A percentile compares a stretch with the other conserved stretches of the same genome.
Conservation (phyloP, 192 early-diverging fungal genomes). For the Coemansia sp. region DNA sequence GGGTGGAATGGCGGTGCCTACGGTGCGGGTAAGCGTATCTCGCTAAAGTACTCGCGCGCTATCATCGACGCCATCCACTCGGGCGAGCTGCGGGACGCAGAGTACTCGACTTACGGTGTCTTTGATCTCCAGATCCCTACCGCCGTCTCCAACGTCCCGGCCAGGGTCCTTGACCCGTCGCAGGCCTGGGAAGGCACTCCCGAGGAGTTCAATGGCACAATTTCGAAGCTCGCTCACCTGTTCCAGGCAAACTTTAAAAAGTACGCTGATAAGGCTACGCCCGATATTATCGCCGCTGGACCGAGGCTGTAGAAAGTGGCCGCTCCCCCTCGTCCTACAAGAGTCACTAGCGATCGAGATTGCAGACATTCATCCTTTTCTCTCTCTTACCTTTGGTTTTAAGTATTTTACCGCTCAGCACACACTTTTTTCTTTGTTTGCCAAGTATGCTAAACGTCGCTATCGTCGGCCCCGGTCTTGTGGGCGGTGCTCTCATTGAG, state of each 20-base stretch:
- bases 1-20: constrained; percentile 95
- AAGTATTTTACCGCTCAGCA: not conserved
- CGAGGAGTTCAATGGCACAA: constrained; percentile 62
- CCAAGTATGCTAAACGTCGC: constrained; percentile 68
- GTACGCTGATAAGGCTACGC: constrained; percentile 74
- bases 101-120: constrained; percentile 82
- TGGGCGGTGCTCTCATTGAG: constrained; percentile 84
- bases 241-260: constrained; percentile 90
- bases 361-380: not conserved
- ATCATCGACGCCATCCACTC: constrained; percentile 97
- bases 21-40: constrained; percentile 85
- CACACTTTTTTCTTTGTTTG: not conserved
- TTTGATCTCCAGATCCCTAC: constrained; percentile 90
- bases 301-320: constrained; percentile 66
- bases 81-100: constrained; percentile 81
- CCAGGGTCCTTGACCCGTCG: constrained; percentile 81
- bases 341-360: constrained; percentile 10
- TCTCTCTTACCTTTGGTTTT: not conserved
- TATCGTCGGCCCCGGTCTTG: constrained; percentile 92
- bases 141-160: constrained; percentile 70
- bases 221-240: constrained; percentile 73
- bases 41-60: constrained; percentile 95
- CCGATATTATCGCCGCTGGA: constrained; percentile 72
- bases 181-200: constrained; percentile 80
- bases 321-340: not conserved